Base-by-base conservation (phyloP, 78 protist genomes). In the Guillardia theta region DNA sequence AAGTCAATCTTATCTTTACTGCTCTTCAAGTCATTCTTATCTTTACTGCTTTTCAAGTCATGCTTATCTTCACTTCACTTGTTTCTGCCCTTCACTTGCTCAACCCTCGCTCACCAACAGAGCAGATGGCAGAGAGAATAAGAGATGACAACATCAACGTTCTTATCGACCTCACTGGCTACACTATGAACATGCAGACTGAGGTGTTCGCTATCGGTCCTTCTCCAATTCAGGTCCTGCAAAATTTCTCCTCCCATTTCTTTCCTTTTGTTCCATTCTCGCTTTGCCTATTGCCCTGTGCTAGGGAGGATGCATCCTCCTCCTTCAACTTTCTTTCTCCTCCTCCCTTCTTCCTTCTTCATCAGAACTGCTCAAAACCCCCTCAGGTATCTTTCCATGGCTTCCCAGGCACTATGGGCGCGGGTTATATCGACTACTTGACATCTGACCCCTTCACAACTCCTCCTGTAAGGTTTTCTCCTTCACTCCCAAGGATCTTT, bases 331-430 rank as follows among this genome's bases (percentile, higher is more conserved):
- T 50, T 15, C 58, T 15, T 15, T 15, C 15, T 15, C 58, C 58
- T 15, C 58, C 58, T 50, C 58, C 58, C 58, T 15, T 15, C 15
- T 15, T 15, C 58, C 58, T 15, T 50, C 58, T 15, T 15, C 58
- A 10, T 50, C 58, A 10, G 15, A 19, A 10, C 58, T 15, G 30
- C 58, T 19, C 58, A 10, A 10, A 10, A 10, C 58, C 10, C 58
- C 58, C 58, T 50, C 90, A 78, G 90, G 90, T 78, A 18, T 18
- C 45, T 30, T 78, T 43, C 90, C 90, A 78, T 48, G 90, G 90
- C 90, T 78, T 78, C 12, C 90, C 90, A 21, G 90, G 90, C 1
- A 43, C 90, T 1, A 78, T 78, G 90, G 90, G 44, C 19, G 90
- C 90, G 18, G 18, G 12, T 18, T 78, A 44, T 48, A 78, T 78